Evolutionary conservation across 352 stramenopile genomes (phyloP).

Genomic region (Nothophytophthora sp.): DNA sequence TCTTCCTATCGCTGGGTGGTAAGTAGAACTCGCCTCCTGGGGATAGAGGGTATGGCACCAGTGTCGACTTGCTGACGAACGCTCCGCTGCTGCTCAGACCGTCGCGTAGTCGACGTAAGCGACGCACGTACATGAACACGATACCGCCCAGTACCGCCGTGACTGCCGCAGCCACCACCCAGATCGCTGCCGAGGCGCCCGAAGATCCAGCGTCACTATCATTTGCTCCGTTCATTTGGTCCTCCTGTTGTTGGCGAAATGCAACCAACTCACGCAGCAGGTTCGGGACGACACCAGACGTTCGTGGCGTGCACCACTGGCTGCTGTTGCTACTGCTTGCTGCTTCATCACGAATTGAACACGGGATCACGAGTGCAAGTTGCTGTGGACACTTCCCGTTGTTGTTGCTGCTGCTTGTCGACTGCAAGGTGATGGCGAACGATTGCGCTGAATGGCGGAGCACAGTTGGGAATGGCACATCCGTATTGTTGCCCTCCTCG

Average conservation of each 20-base stretch:
- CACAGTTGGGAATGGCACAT: slow-evolving; percentile 40
- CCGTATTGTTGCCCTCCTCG: slow-evolving; percentile 45
- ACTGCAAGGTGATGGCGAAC: slow-evolving; percentile 42
- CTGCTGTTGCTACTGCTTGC: slow-evolving; percentile 8
- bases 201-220: not conserved
- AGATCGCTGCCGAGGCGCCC: slow-evolving; percentile 23
- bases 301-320: slow-evolving; percentile 43
- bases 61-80: slow-evolving; percentile 15
- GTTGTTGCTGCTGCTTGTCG: not conserved
- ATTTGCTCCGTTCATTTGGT: not conserved
- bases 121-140: slow-evolving; percentile 10
- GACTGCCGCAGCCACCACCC: slow-evolving; percentile 17
- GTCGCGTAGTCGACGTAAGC: slow-evolving; percentile 8
- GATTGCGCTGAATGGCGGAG: slow-evolving; percentile 30
- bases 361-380: slow-evolving; percentile 42
- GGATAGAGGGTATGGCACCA: slow-evolving; percentile 16
- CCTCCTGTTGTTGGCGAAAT: slow-evolving; percentile 1
- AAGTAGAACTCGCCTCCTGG: slow-evolving; percentile 16
- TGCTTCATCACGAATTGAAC: too few species aligned
- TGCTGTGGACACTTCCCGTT: slow-evolving; percentile 20
- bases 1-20: slow-evolving; percentile 10
- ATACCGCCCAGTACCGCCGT: slow-evolving; percentile 19
- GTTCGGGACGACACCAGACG: slow-evolving; percentile 17
- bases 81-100: slow-evolving; percentile 1
- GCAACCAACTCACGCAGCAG: slow-evolving; percentile 24